phyloP scores from a whole-genome alignment of 257 asterid species.

The Plantago major region DNA sequence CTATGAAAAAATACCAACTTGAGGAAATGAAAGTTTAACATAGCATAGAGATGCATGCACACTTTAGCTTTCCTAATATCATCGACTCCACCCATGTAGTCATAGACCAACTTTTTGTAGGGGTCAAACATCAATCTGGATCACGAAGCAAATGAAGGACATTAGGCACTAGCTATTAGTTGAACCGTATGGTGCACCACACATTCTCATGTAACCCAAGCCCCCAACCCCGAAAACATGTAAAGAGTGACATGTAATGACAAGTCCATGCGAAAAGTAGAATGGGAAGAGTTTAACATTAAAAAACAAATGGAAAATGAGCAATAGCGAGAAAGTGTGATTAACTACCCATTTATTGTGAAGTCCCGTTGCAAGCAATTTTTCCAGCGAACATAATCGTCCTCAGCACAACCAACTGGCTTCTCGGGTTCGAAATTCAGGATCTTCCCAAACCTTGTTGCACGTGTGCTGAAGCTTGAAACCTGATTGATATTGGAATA shows the following conservation, averaged over 20 bases:
- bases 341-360: conserved; percentile 68
- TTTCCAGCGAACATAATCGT: conserved; percentile 74
- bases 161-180: conserved; percentile 19
- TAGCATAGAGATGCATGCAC: conserved; percentile 66
- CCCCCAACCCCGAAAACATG: not conserved
- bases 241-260: not conserved
- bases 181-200: not conserved
- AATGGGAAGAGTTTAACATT: not conserved
- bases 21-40: conserved; percentile 16
- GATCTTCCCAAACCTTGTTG: conserved; percentile 35
- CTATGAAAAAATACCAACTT: conserved; percentile 11
- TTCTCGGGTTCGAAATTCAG: conserved; percentile 39
- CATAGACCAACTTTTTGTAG: conserved; percentile 68
- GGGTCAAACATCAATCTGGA: conserved; percentile 88
- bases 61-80: conserved; percentile 83
- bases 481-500: conserved; percentile 40
- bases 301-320: conserved; percentile 3
- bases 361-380: conserved; percentile 74
- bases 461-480: conserved; percentile 85
- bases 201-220: not conserved
- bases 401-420: conserved; percentile 57
- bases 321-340: conserved; percentile 21
- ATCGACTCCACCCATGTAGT: conserved; percentile 73
- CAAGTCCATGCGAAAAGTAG: not conserved
- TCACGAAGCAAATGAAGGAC: conserved; percentile 3